Conservation (phyloP, 192 early-diverging fungal genomes). For the Backusella tuberculispora region DNA sequence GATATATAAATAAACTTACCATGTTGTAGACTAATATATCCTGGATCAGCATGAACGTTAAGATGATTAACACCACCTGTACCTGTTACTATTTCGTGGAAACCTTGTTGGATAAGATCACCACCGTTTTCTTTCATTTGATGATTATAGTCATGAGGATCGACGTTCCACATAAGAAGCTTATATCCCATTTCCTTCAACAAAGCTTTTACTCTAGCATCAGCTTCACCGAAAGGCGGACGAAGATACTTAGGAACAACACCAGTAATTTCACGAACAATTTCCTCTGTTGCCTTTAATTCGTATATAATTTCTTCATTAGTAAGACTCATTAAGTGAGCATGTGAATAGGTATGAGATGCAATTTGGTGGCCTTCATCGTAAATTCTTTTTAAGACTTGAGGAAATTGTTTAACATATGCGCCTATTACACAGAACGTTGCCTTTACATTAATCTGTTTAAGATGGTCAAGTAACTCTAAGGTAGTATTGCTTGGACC, state of each 20-base stretch:
- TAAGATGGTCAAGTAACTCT: slow-evolving; percentile 57
- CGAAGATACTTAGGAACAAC: slow-evolving; percentile 61
- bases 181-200: slow-evolving; percentile 43
- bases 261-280: slow-evolving; percentile 54
- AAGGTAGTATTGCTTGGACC: slow-evolving; percentile 57
- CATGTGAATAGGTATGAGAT: slow-evolving; percentile 57
- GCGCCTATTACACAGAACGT: slow-evolving; percentile 74
- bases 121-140: slow-evolving; percentile 24
- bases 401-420: slow-evolving; percentile 49
- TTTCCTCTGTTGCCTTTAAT: slow-evolving; percentile 51
- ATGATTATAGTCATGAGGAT: slow-evolving; percentile 41
- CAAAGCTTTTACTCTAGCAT: slow-evolving; percentile 62
- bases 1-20: slow-evolving; percentile 17
- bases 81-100: slow-evolving; percentile 3
- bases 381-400: slow-evolving; percentile 51
- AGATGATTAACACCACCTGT: slow-evolving; percentile 14
- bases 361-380: slow-evolving; percentile 66
- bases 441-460: slow-evolving; percentile 57
- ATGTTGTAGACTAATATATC: slow-evolving; percentile 43
- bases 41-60: slow-evolving; percentile 34
- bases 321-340: slow-evolving; percentile 50
- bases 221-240: slow-evolving; percentile 63
- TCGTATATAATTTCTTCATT: slow-evolving; percentile 46
- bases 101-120: slow-evolving; percentile 21
- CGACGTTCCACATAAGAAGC: slow-evolving; percentile 43